Conservation (phyloP, 352 stramenopile species). For the Phytopythium vexans region DNA sequence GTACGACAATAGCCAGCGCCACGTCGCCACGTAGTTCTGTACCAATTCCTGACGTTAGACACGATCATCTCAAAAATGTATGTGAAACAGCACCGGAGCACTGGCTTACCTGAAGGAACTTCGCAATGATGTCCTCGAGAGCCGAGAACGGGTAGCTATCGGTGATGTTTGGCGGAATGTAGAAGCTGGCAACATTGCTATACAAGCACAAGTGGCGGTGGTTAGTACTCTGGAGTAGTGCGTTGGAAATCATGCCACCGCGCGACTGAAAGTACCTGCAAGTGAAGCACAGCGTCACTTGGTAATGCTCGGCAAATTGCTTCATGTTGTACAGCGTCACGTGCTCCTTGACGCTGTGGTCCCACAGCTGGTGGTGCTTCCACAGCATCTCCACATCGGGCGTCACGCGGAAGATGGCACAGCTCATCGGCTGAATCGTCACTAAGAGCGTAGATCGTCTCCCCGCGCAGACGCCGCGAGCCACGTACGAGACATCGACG, state of each 20-base stretch:
- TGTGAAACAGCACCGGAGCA: not conserved
- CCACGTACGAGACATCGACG: conserved; percentile 57
- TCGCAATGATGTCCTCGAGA: conserved; percentile 84
- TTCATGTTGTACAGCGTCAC: conserved; percentile 90
- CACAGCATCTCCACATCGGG: conserved; percentile 66
- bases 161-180: conserved; percentile 78
- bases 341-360: conserved; percentile 87
- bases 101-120: conserved; percentile 73
- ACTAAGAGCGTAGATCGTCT: conserved; percentile 62
- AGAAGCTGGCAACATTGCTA: conserved; percentile 80
- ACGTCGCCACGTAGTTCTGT: conserved; percentile 81
- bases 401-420: conserved; percentile 64
- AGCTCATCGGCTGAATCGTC: conserved; percentile 54
- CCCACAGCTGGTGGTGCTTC: conserved; percentile 81
- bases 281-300: conserved; percentile 84
- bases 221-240: conserved; percentile 5
- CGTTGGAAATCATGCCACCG: not conserved
- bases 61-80: not conserved
- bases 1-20: conserved; percentile 70
- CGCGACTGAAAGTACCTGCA: conserved; percentile 51
- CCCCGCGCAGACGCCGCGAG: conserved; percentile 70
- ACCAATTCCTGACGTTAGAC: conserved; percentile 5
- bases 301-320: conserved; percentile 87
- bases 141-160: conserved; percentile 84
- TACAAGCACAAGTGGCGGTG: conserved; percentile 1